Percentiles rank a stretch among this genome's conserved stretches.
Evolutionary conservation across 2,329 filamentous ascomycete species (phyloP).

Genomic region (Aureobasidium uvarum): DNA sequence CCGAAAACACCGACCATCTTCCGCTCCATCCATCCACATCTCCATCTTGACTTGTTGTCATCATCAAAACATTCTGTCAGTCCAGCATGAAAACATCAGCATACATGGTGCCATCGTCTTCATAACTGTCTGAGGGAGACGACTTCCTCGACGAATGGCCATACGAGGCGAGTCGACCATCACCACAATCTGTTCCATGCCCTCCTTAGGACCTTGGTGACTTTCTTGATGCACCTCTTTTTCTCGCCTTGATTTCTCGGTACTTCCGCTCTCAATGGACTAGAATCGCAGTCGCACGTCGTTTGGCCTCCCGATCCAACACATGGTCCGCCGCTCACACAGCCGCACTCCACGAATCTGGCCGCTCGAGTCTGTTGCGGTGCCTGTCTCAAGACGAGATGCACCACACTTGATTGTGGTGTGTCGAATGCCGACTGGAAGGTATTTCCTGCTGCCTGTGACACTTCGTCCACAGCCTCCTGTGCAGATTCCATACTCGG

Average conservation of each 20-base stretch:
- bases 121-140: neutral
- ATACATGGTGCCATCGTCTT: neutral
- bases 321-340: neutral
- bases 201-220: neutral
- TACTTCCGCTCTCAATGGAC: neutral
- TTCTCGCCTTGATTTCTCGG: neutral
- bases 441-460: neutral
- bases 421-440: neutral
- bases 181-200: neutral
- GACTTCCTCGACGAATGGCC: neutral
- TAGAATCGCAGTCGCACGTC: neutral
- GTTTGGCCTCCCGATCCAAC: neutral
- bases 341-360: constrained; percentile 6
- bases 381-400: neutral
- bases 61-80: neutral
- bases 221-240: neutral
- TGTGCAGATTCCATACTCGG: neutral
- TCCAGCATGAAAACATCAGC: neutral
- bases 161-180: neutral
- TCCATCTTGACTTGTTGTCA: neutral
- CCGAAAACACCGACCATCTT: neutral
- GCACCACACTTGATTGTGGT: neutral
- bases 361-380: neutral
- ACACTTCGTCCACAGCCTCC: neutral
- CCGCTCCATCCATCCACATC: neutral